Conservation (phyloP, 768 basidiomycete genomes). For the Agaricus bisporus region DNA sequence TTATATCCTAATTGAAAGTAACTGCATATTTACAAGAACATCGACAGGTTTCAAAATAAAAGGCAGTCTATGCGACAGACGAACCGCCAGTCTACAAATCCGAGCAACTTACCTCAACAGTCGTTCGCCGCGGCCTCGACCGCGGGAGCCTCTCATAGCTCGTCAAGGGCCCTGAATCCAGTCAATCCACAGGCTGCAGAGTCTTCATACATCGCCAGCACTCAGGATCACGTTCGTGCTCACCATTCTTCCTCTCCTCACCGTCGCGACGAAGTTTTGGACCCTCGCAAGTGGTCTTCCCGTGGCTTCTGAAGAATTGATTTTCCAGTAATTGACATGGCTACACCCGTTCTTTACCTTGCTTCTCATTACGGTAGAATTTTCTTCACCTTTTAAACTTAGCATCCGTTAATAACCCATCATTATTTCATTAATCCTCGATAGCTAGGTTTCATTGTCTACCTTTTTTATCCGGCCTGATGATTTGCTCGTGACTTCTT, state of each 20-base stretch:
- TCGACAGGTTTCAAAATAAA: slow-evolving; percentile 80
- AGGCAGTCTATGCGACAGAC: slow-evolving; percentile 79
- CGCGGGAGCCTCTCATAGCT: slow-evolving; percentile 18
- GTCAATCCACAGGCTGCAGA: slow-evolving; percentile 5
- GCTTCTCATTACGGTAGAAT: slow-evolving; percentile 33
- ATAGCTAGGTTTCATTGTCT: slow-evolving; percentile 20
- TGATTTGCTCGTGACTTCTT: slow-evolving; percentile 15
- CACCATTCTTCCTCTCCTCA: slow-evolving; percentile 31
- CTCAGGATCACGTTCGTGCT: slow-evolving; percentile 19
- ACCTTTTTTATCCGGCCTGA: slow-evolving; percentile 21
- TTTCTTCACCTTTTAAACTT: slow-evolving; percentile 21
- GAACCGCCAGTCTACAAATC: slow-evolving; percentile 54
- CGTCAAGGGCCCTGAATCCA: slow-evolving; percentile 1
- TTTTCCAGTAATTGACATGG: slow-evolving; percentile 22
- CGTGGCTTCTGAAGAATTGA: slow-evolving; percentile 39
- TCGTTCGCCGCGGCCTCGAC: slow-evolving; percentile 36
- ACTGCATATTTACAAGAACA: slow-evolving; percentile 17
- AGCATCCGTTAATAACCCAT: slow-evolving; percentile 22
- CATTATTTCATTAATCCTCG: slow-evolving; percentile 32
- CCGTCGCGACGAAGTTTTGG: slow-evolving; percentile 41
- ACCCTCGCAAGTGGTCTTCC: slow-evolving; percentile 43
- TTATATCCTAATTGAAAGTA: slow-evolving; percentile 14
- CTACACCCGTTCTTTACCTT: slow-evolving; percentile 38
- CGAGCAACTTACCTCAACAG: slow-evolving; percentile 39
- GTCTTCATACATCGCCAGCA: slow-evolving; percentile 8